Conservation (phyloP, 768 basidiomycete genomes). For the Suillus variegatus region DNA sequence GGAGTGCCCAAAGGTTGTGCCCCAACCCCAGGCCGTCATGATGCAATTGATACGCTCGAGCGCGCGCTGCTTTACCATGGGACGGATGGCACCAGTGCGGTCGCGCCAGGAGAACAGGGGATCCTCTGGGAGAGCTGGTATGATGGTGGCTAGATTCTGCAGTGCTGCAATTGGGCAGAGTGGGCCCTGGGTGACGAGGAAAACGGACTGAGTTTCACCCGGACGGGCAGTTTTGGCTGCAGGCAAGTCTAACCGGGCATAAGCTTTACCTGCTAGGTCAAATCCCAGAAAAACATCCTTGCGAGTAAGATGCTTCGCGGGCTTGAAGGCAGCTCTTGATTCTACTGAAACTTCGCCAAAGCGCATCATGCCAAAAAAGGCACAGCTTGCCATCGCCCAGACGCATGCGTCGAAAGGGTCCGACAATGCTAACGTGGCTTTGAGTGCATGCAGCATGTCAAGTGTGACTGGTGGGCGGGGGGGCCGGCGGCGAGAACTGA, state of each 20-base stretch:
- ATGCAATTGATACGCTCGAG: too few relatives aligned
- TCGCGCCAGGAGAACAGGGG: not conserved
- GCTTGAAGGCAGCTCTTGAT: slow-evolving; percentile 21
- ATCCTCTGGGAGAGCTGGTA: not conserved
- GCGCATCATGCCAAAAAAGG: slow-evolving; percentile 22
- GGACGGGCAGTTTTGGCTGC: slow-evolving; percentile 26
- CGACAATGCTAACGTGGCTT: slow-evolving; percentile 18
- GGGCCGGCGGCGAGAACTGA: not conserved
- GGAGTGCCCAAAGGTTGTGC: too few relatives aligned
- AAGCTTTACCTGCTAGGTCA: slow-evolving; percentile 29
- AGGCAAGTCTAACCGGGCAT: slow-evolving; percentile 33
- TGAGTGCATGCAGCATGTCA: slow-evolving; percentile 29
- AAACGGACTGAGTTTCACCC: not conserved
- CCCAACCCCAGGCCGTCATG: too few relatives aligned
- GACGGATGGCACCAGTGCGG: not conserved
- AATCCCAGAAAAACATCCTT: slow-evolving; percentile 9
- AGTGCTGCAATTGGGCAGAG: not conserved
- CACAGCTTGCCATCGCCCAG: slow-evolving; percentile 37
- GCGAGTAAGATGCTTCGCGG: slow-evolving; percentile 22
- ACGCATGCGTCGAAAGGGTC: slow-evolving; percentile 41
- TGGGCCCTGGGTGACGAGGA: not conserved
- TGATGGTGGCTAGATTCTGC: not conserved
- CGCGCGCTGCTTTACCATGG: not conserved
- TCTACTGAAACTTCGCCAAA: slow-evolving; percentile 39
- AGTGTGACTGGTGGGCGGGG: slow-evolving; percentile 19